phyloP scores from a whole-genome alignment of 345 rosid species.

The Aegle marmelos region DNA sequence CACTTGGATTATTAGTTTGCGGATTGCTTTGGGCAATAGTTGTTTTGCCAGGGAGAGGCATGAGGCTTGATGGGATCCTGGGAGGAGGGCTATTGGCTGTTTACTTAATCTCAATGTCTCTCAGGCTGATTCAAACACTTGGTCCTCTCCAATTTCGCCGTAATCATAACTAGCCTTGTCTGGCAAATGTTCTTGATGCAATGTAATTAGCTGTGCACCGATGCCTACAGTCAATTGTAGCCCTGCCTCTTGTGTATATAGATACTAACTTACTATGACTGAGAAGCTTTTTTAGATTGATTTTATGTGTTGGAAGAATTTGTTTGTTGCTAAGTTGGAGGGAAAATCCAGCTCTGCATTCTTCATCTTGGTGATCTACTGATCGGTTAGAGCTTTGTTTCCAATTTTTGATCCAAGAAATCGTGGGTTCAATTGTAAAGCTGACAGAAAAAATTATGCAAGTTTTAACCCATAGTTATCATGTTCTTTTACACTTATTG shows the following conservation, averaged over 20 bases:
- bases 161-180: neutral
- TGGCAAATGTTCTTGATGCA: neutral
- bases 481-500: neutral
- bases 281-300: neutral
- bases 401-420: neutral
- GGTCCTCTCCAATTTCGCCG: constrained; percentile 19
- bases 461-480: no score
- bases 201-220: neutral
- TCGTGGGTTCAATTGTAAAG: neutral
- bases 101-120: constrained; percentile 53
- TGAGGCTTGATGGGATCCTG: constrained; percentile 62
- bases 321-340: neutral
- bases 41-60: constrained; percentile 60
- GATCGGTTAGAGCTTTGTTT: neutral
- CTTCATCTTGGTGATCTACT: neutral
- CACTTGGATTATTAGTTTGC: constrained; percentile 58
- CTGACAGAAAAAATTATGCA: neutral
- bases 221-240: neutral
- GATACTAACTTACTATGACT: neutral
- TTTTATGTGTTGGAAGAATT: neutral
- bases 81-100: constrained; percentile 69
- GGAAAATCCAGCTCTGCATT: neutral
- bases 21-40: constrained; percentile 81
- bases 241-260: constrained; percentile 4
- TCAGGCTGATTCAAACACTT: constrained; percentile 48